These are phyloP conservation scores for Diddensiella transvaalensis DNA, from an alignment of 805 yeast species.

Conservation along the genomic window DNA sequence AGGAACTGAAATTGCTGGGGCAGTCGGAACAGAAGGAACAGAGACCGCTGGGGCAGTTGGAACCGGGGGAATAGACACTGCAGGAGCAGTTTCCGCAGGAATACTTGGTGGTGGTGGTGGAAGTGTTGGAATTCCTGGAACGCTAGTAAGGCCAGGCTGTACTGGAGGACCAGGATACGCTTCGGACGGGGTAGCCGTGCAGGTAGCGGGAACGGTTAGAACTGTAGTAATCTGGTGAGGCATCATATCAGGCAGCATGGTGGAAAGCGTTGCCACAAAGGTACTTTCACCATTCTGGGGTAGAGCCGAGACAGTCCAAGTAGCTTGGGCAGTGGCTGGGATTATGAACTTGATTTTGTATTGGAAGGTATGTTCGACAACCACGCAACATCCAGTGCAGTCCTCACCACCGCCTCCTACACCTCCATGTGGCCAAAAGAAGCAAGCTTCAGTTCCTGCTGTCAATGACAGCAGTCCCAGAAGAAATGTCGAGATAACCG, in stretches of 20 bases:
- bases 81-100: neutral
- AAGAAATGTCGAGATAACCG: constrained; percentile 7
- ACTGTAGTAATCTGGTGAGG: constrained; percentile 35
- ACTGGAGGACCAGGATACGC: constrained; percentile 10
- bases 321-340: constrained; percentile 14
- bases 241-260: constrained; percentile 48
- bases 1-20: neutral
- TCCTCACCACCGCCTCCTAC: constrained; percentile 19
- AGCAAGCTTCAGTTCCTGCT: constrained; percentile 22
- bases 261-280: constrained; percentile 24
- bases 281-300: constrained; percentile 19
- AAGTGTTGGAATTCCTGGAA: neutral
- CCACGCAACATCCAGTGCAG: constrained; percentile 33
- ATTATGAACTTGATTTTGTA: constrained; percentile 22
- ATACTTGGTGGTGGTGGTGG: neutral
- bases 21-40: constrained; percentile 4
- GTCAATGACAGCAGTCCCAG: constrained; percentile 16
- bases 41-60: constrained; percentile 2
- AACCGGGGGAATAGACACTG: neutral
- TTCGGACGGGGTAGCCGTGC: constrained; percentile 18
- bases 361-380: constrained; percentile 24
- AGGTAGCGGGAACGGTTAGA: constrained; percentile 21
- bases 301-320: constrained; percentile 26
- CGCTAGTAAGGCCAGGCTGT: neutral
- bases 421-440: constrained; percentile 26